Evolutionary conservation across 225 moss, liverwort and hornwort genomes (phyloP).

Genomic region (Climacium dendroides): DNA sequence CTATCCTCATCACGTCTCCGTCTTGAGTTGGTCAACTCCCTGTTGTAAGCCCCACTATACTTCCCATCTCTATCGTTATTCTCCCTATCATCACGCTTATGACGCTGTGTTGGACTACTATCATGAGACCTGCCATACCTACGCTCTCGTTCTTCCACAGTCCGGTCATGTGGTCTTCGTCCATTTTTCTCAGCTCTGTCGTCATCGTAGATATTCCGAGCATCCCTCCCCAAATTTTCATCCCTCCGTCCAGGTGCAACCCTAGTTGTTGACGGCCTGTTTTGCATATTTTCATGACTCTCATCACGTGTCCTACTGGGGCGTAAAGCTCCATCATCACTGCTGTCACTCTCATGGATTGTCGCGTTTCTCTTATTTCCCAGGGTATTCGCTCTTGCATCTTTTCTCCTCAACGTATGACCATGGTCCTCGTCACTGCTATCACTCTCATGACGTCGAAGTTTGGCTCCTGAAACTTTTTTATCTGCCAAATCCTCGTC

Average conservation of each 20-base stretch:
- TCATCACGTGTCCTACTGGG: not conserved
- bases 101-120: conserved; percentile 1
- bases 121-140: conserved; percentile 1
- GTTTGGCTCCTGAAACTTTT: not conserved
- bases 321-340: conserved; percentile 8
- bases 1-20: not conserved
- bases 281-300: conserved; percentile 5
- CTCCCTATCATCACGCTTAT: not conserved
- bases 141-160: conserved; percentile 12
- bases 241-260: not conserved
- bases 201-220: not conserved
- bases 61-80: not conserved
- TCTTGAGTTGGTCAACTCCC: not conserved
- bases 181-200: conserved; percentile 3
- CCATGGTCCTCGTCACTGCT: conserved; percentile 12
- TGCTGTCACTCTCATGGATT: not conserved
- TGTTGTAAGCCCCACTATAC: not conserved
- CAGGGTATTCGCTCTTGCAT: not conserved
- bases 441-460: conserved; percentile 13
- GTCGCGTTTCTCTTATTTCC: not conserved
- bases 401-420: not conserved
- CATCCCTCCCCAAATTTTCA: not conserved
- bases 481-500: conserved; percentile 3
- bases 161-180: not conserved
- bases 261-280: not conserved